A percentile compares a stretch with the other conserved stretches of the same genome.
Conservation (phyloP, 441 rosid genomes). For the Francoa sonchifolia region DNA sequence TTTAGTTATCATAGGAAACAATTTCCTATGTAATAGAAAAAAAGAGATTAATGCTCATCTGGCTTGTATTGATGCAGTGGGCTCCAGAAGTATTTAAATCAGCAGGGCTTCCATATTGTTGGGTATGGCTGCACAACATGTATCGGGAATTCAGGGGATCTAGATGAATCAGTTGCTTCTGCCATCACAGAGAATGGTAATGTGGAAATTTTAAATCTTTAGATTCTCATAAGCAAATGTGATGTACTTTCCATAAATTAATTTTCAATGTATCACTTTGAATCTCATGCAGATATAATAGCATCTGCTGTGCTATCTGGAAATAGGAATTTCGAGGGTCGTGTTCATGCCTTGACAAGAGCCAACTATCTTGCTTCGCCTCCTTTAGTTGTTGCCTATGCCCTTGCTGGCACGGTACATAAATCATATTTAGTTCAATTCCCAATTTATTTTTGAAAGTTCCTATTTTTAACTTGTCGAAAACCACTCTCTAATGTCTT, state of each 20-base stretch:
- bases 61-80: constrained; percentile 40
- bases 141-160: constrained; percentile 88
- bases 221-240: neutral
- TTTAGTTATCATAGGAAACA: constrained; percentile 4
- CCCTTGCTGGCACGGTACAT: constrained; percentile 84
- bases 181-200: constrained; percentile 81
- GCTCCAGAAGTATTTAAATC: constrained; percentile 74
- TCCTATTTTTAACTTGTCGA: too few species aligned
- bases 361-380: constrained; percentile 97
- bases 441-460: too few species aligned
- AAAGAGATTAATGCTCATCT: constrained; percentile 15
- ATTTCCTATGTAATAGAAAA: too few species aligned
- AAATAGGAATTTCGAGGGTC: constrained; percentile 90
- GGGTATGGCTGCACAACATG: constrained; percentile 97
- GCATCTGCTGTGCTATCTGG: constrained; percentile 93
- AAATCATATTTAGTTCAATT: too few species aligned
- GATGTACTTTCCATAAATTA: neutral
- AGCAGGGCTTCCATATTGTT: constrained; percentile 74
- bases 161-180: constrained; percentile 71
- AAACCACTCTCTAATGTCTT: too few species aligned
- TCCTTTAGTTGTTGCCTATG: constrained; percentile 90
- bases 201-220: neutral
- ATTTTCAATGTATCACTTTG: neutral
- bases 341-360: constrained; percentile 86
- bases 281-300: constrained; percentile 49